These are phyloP conservation scores for Dipteronia sinensis DNA, from an alignment of 345 rosid genomes.

Conservation along the genomic window DNA sequence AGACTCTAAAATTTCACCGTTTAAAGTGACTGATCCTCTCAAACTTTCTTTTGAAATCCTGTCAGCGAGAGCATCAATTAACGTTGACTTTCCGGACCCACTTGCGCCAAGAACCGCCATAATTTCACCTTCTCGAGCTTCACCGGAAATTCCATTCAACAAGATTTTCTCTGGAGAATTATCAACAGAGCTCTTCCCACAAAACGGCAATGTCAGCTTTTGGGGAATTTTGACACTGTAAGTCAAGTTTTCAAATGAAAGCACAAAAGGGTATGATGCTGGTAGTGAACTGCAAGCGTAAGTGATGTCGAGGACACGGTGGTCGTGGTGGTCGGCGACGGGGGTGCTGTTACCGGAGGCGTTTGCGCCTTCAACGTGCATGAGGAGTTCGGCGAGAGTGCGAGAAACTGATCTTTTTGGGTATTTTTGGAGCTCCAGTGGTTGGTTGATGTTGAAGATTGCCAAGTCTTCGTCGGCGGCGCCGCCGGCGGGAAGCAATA, in stretches of 20 bases:
- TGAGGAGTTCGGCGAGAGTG: conserved; percentile 66
- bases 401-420: conserved; percentile 36
- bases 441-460: conserved; percentile 31
- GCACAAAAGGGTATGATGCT: conserved; percentile 63
- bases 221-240: conserved; percentile 61
- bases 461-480: conserved; percentile 40
- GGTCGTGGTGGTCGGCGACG: background rate
- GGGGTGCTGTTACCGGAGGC: conserved; percentile 22
- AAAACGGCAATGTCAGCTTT: conserved; percentile 40
- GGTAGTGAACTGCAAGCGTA: conserved; percentile 45
- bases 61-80: conserved; percentile 86
- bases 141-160: conserved; percentile 58
- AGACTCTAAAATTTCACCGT: conserved; percentile 75
- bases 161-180: conserved; percentile 43
- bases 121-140: conserved; percentile 77
- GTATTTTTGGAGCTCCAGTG: conserved; percentile 46
- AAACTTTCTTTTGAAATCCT: conserved; percentile 78
- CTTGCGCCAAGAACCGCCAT: conserved; percentile 96
- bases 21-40: conserved; percentile 71
- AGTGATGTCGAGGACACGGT: conserved; percentile 38
- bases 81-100: conserved; percentile 91
- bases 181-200: conserved; percentile 25
- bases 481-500: conserved; percentile 28
- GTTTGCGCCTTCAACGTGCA: conserved; percentile 60
- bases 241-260: conserved; percentile 63